These are phyloP conservation scores for Boletellus sp. DNA, from an alignment of 768 basidiomycete genomes.

Conservation along the genomic window DNA sequence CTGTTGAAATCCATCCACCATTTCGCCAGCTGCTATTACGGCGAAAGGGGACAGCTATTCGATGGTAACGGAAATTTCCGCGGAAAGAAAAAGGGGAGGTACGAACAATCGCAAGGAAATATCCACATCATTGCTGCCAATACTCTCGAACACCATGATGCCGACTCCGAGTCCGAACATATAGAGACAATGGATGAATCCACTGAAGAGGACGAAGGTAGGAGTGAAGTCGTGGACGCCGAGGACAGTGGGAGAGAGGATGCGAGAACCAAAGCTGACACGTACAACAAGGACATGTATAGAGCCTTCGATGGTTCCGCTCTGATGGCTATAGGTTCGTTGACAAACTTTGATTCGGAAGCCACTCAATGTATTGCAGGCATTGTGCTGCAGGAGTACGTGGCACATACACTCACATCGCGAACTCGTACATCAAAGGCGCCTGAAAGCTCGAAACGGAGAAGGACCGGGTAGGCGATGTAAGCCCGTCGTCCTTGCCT, in stretches of 20 bases:
- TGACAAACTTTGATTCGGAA: background rate
- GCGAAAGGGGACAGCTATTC: conserved; percentile 54
- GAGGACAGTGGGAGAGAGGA: conserved; percentile 9
- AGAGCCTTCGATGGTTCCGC: conserved; percentile 70
- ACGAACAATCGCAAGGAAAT: conserved; percentile 10
- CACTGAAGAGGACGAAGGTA: conserved; percentile 15
- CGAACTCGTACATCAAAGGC: background rate
- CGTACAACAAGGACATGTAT: conserved; percentile 58
- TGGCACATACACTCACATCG: conserved; percentile 34
- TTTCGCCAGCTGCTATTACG: conserved; percentile 55
- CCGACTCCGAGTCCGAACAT: conserved; percentile 10
- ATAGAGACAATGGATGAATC: conserved; percentile 14
- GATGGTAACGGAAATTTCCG: conserved; percentile 49
- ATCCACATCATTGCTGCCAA: conserved; percentile 22
- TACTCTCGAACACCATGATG: background rate
- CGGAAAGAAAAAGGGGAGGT: conserved; percentile 37
- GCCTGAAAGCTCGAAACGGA: conserved; percentile 5
- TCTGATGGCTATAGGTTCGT: conserved; percentile 65
- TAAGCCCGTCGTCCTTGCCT: too few relatives aligned
- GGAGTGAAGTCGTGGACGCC: conserved; percentile 4
- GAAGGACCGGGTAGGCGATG: conserved; percentile 1
- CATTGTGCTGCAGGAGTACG: conserved; percentile 66
- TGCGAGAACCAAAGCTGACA: conserved; percentile 1
- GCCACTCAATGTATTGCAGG: conserved; percentile 36
- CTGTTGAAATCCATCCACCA: conserved; percentile 50